A percentile compares a stretch with the other conserved stretches of the same genome.
These are phyloP conservation scores for Termitomyces sp. DNA, from an alignment of 768 basidiomycete genomes.

Conservation along the genomic window DNA sequence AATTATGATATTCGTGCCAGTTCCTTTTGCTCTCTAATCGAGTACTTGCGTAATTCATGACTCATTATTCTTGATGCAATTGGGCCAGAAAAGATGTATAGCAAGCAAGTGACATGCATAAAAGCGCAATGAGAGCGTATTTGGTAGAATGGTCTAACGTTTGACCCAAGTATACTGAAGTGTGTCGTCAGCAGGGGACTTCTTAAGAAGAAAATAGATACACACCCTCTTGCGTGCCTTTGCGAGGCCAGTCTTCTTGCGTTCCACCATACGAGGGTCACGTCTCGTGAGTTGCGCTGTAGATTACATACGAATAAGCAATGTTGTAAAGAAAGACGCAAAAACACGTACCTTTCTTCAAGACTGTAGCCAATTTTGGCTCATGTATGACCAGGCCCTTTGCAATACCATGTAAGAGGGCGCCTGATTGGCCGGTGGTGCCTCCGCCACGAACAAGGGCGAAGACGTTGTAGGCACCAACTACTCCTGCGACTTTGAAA, in stretches of 20 bases:
- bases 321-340: conserved; percentile 6
- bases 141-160: conserved; percentile 48
- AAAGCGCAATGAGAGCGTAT: neutral
- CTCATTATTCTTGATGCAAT: neutral
- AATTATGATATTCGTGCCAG: conserved; percentile 10
- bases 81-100: neutral
- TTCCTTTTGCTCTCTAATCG: conserved; percentile 3
- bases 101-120: neutral
- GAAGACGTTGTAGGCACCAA: conserved; percentile 82
- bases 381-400: conserved; percentile 71
- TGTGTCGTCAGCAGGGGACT: conserved; percentile 9
- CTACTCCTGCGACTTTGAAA: conserved; percentile 72
- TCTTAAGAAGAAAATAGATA: conserved; percentile 16
- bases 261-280: conserved; percentile 97
- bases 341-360: conserved; percentile 63
- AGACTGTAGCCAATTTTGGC: conserved; percentile 55
- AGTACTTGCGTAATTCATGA: conserved; percentile 5
- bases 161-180: conserved; percentile 93
- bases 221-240: conserved; percentile 91
- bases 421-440: conserved; percentile 89
- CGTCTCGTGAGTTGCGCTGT: conserved; percentile 81
- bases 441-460: conserved; percentile 83
- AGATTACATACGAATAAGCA: conserved; percentile 3
- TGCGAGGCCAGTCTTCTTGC: conserved; percentile 91
- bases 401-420: conserved; percentile 71